Base-by-base conservation (phyloP, 495 filamentous ascomycete species). In the Cairneyella variabilis region DNA sequence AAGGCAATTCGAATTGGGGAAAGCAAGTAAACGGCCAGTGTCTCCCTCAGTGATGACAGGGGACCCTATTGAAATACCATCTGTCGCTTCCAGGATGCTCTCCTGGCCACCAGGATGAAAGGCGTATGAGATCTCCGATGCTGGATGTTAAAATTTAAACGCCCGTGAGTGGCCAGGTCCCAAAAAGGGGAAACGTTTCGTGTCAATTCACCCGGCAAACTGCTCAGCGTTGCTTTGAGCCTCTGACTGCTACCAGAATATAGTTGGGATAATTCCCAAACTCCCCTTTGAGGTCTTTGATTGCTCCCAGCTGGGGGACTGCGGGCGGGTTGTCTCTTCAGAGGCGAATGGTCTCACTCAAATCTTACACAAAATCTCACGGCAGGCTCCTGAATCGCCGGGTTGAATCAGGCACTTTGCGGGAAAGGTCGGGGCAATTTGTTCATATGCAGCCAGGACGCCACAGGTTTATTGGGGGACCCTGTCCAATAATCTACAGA, bases 71-170 rank as follows among this genome's bases (percentile, higher is more conserved):
- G 43, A 22, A 48, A 21, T 52, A 51, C 48, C 48, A 48, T 52
- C 21, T 17, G 11, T 57, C 48, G 54, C 54, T 52, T 47, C 54
- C n/a, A 51, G 48, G 48, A 25, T 51, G 14, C 37, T n/a, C 48
- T 47, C 41, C 39, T 30, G 20, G 47, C n/a, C 28, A 40, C 32
- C 21, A 42, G 30, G 44, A 48, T 36, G 34, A 49, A 48, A 54
- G 50, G 56, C 28, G 56, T 50, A 36, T 56, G 30, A 54, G 56
- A 38, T 54, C 50, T 45, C 51, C 44, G 38, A 50, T 59, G 50
- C 50, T 42, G 34, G 38, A 40, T 28, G 46, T 23, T 28, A 27
- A 25, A 38, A 25, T 51, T 57, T 46, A 36, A 58, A 58, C 39
- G 43, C 27, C 48, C 42, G 41, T 36, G 34, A 32, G 22, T 52